Conservation (phyloP, 495 filamentous ascomycete genomes). For the Penicillium lividum region DNA sequence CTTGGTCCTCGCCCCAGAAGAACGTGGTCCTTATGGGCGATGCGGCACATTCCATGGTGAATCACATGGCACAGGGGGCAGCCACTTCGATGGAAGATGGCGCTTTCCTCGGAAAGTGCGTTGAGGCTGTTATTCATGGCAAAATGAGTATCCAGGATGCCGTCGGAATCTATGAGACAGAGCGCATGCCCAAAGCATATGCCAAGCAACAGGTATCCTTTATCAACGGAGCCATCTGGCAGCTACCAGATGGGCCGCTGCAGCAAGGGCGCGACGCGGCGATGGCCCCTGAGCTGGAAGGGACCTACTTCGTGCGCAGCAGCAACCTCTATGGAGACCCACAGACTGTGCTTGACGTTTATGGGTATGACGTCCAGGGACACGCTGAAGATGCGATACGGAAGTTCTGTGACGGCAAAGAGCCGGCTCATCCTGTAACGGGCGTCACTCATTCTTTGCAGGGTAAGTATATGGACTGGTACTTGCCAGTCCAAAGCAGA, state of each 20-base stretch:
- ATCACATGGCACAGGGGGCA: slow-evolving; percentile 44
- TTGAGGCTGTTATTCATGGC: slow-evolving; percentile 20
- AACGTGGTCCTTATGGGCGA: slow-evolving; percentile 43
- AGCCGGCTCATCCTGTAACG: neutral
- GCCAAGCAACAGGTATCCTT: slow-evolving; percentile 32
- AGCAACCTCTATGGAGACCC: slow-evolving; percentile 46
- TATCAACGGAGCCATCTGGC: slow-evolving; percentile 37
- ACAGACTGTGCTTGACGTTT: slow-evolving; percentile 31
- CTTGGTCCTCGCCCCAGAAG: slow-evolving; percentile 35
- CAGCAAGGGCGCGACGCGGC: slow-evolving; percentile 37
- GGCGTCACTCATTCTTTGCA: slow-evolving; percentile 5
- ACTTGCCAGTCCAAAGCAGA: neutral
- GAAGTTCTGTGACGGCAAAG: neutral
- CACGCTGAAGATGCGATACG: slow-evolving; percentile 13
- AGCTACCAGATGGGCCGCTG: slow-evolving; percentile 41
- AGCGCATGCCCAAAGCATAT: slow-evolving; percentile 31
- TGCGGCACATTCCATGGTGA: slow-evolving; percentile 51
- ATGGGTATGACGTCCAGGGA: slow-evolving; percentile 27
- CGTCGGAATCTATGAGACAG: slow-evolving; percentile 23
- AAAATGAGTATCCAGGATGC: slow-evolving; percentile 23
- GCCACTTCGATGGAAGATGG: slow-evolving; percentile 44
- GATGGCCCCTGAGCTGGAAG: slow-evolving; percentile 31
- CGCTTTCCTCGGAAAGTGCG: slow-evolving; percentile 24
- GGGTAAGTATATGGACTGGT: slow-evolving; percentile 9
- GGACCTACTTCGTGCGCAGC: slow-evolving; percentile 27